Evolutionary conservation across 768 basidiomycete genomes (phyloP), one percentile per base, ranked within the genome.

Genomic region (Cystofilobasidium capitatum): DNA sequence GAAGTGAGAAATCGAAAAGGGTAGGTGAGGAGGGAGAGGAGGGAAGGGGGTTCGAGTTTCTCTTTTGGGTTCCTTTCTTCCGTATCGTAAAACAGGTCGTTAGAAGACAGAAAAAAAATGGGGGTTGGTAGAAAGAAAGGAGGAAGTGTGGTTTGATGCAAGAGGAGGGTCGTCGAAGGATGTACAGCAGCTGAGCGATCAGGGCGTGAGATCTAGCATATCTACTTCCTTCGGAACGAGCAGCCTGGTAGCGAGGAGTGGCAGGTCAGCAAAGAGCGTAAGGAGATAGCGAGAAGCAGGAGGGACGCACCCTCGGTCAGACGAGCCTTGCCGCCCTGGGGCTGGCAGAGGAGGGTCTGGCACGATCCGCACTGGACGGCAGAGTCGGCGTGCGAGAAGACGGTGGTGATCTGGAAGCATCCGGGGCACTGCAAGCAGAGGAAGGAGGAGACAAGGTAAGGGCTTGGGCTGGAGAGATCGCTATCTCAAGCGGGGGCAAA

Each of bases 331-430:
- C 96, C 96, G 81, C 96, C 93, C 39, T 91, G 94, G 63, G 94
- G 94, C 79, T 97, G 94, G 85, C 93, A 97, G 73, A 99, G 83
- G 70, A 97, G 88, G 73, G 86, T 88, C 65, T 89, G 84, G 84
- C 96, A 99, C 58, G 89, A 86, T 65, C 84, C 84, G 79, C 96
- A 99, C 75, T 91, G 81, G 59, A 97, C 33, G 31, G 49, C 96
- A 70, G 91, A 94, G 80, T 97, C 92, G 44, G 94, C 93, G 80
- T 99, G 94, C 72, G 96, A 98, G 86, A 99, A 99, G 75, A 98
- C 93, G 72, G 91, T 93, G 74, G 91, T 92, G 74, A 78, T 78
- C 70, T 76, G 75, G 77, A 77, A 78, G 70, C 77, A 78, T 60
- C 77, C 92, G 74, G 94, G 87, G 81, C 94, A 98, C 81, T n/a